Percentiles rank a stretch among this genome's conserved stretches.
Evolutionary conservation across 495 filamentous ascomycete genomes (phyloP).

Genomic region (Hyaloscypha finlandica): DNA sequence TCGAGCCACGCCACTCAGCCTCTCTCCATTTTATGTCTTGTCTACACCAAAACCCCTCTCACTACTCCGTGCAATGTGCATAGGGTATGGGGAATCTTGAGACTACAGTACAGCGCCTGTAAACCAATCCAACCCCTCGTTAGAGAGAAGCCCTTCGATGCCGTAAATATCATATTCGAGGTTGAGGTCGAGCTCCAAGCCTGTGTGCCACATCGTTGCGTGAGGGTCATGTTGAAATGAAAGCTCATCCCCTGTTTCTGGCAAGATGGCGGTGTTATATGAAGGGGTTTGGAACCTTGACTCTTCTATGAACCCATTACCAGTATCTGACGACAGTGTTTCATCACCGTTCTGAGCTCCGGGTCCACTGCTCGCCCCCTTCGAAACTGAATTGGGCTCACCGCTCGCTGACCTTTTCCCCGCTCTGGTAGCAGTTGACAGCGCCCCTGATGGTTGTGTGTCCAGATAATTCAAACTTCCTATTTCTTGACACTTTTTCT

Average conservation of each 20-base stretch:
- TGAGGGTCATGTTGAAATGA: neutral
- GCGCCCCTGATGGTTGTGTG: neutral
- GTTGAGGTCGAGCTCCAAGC: neutral
- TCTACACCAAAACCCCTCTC: no score
- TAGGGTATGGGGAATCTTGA: neutral
- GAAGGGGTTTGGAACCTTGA: neutral
- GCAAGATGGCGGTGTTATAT: neutral
- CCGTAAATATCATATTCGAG: neutral
- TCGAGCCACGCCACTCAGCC: no score
- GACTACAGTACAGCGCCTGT: neutral
- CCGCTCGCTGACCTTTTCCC: neutral
- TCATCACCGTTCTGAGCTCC: neutral
- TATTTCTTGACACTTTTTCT: neutral
- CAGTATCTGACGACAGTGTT: neutral
- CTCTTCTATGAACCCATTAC: neutral
- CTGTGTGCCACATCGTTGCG: neutral
- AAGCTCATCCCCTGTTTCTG: neutral
- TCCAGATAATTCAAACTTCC: neutral
- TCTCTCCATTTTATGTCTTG: no score
- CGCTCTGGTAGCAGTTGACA: neutral
- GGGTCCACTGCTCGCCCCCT: neutral
- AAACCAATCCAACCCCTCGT: conserved; percentile 7
- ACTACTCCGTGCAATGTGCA: no score
- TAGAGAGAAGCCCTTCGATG: neutral
- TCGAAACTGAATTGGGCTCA: neutral